Evolutionary conservation across 257 asterid species (phyloP).

Genomic region (Penstemon davidsonii): DNA sequence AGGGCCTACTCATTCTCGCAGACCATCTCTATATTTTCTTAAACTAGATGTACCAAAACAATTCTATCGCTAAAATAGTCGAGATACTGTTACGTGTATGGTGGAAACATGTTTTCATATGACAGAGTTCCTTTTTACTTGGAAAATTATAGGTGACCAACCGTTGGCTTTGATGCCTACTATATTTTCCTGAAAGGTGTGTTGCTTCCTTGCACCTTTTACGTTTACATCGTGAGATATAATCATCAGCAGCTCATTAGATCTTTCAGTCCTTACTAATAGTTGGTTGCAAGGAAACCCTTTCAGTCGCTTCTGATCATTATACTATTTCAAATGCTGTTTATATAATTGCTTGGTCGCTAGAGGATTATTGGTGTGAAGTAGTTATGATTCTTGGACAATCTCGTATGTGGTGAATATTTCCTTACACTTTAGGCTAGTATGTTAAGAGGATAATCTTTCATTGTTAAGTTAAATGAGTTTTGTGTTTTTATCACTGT

Average conservation of each 20-base stretch:
- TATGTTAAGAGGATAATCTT: conserved; percentile 7
- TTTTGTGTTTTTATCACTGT: conserved; percentile 20
- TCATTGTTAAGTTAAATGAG: conserved; percentile 13
- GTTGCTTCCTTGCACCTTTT: conserved; percentile 13
- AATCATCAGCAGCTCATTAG: conserved; percentile 4
- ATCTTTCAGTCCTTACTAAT: conserved; percentile 3
- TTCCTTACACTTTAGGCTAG: neutral
- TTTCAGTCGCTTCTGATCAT: conserved; percentile 5
- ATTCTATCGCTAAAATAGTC: no score
- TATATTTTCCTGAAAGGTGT: conserved; percentile 10
- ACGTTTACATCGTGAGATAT: no score
- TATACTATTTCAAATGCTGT: conserved; percentile 1
- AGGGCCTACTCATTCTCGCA: neutral
- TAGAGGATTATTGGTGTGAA: conserved; percentile 4
- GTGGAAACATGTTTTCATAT: neutral
- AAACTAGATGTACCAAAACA: neutral
- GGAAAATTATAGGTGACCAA: neutral
- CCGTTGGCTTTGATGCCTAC: neutral
- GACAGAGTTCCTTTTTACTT: neutral
- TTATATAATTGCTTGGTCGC: neutral
- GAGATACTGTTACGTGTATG: neutral
- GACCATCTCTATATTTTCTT: neutral
- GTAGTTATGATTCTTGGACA: neutral
- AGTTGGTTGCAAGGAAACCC: neutral
- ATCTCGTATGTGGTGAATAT: neutral